Evolutionary conservation across 2,329 filamentous ascomycete species (phyloP), one percentile per base, ranked within the genome.

Genomic region (Penicillium decumbens): DNA sequence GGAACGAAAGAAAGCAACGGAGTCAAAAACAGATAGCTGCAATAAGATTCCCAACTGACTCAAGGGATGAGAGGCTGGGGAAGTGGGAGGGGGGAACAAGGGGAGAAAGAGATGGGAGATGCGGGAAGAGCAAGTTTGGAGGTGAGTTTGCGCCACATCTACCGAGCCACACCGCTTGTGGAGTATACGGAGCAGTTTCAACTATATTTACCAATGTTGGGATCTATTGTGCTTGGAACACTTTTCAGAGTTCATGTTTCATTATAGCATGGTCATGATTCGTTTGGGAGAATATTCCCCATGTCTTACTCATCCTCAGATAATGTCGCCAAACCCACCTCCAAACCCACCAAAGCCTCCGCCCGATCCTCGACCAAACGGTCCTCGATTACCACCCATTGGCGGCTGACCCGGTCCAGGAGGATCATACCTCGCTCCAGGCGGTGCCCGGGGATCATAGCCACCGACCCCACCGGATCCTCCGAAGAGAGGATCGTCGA

Each of bases 361-460:
- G 45, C 73, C 72, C 41, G 66, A 67, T n/a, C 78, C 75, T 50
- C 65, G 60, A 28, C 59, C 59, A 28, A 49, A 51, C 15, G 33
- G 15, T 29, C 64, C 62, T 42, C 49, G 59, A 27, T 76, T 77
- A 54, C 75, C 68, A 49, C 73, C 77, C 47, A 61, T 59, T 13
- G 73, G 74, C 20, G 80, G 79, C 30, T 70, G 78, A 0, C 86
- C 85, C 0, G 89, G 89, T 0, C 87, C 88, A 20, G 91, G 72
- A 2, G 92, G 92, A 74, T 97, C 93, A 74, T 89, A 97, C 56
- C 93, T 78, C n/a, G 90, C 86, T 1, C 93, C 93, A 1, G 89
- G 90, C 4, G 93, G 93, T 25, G 82, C 85, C 65, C 85, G 85
- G 1, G 86, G 83, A 64, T 91, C 80, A 62, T 80, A 85, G 0